Evolutionary conservation across 139 green algal species (phyloP).

Genomic region (Raphidocelis subcapitata): DNA sequence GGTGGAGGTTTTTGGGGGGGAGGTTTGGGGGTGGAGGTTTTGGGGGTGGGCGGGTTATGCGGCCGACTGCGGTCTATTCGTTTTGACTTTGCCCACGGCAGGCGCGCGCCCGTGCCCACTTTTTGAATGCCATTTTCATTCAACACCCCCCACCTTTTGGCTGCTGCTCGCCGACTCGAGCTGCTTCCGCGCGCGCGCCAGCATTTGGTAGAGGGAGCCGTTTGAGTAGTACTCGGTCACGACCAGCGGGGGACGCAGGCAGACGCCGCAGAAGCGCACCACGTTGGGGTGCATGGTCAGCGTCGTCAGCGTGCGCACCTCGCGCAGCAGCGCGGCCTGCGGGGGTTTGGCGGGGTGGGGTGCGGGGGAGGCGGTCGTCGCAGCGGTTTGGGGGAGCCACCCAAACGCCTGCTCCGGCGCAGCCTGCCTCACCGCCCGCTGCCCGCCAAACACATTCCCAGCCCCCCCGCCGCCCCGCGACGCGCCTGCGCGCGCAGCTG

Average conservation of each 20-base stretch:
- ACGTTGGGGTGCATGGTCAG: constrained; percentile 52
- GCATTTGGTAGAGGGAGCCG: constrained; percentile 34
- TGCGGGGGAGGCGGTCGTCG: no score
- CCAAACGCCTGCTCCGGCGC: no score
- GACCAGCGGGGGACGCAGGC: constrained; percentile 48
- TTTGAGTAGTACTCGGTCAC: constrained; percentile 63
- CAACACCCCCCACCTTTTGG: background rate
- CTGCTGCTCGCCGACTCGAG: background rate
- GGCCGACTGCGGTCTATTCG: background rate
- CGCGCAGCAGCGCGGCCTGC: constrained; percentile 33
- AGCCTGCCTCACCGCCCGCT: no score
- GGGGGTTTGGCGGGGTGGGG: no score
- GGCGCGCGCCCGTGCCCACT: background rate
- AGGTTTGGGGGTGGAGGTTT: background rate
- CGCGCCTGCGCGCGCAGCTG: no score
- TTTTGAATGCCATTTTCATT: background rate
- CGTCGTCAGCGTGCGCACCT: constrained; percentile 37
- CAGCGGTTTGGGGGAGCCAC: no score
- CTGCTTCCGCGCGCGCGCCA: constrained; percentile 18
- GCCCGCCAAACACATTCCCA: no score
- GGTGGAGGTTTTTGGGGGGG: background rate
- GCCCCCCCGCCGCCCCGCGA: no score
- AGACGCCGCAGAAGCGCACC: constrained; percentile 53
- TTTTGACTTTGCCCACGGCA: background rate
- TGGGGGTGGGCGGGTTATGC: background rate